A percentile compares a stretch with the other conserved stretches of the same genome.
Conservation (phyloP, 106 monocot species). For the Dendrobium nobile region DNA sequence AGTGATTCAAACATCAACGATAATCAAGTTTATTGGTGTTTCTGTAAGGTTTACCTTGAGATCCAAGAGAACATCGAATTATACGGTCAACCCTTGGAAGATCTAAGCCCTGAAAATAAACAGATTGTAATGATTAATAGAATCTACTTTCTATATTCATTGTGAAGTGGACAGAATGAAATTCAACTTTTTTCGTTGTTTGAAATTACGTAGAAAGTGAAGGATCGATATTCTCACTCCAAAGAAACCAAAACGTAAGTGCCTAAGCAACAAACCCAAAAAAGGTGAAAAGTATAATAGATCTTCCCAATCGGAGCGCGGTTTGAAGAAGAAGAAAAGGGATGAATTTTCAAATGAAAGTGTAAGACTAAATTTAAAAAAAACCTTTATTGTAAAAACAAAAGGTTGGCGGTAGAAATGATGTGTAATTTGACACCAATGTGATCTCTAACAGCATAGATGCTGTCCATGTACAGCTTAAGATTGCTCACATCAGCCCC, state of each 20-base stretch:
- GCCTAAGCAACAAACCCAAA: not conserved
- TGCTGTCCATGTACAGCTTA: not conserved
- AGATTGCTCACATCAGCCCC: not conserved
- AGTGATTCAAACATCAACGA: not conserved
- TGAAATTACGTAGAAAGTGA: not conserved
- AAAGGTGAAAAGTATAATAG: not conserved
- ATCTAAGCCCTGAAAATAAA: conserved; percentile 56
- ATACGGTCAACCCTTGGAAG: conserved; percentile 87
- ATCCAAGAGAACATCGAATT: conserved; percentile 82
- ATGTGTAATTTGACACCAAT: not conserved
- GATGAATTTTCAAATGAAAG: not conserved
- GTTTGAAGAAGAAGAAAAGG: not conserved
- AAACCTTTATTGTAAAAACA: not conserved
- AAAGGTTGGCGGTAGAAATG: not conserved
- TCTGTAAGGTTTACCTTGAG: conserved; percentile 44
- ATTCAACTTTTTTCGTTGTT: not conserved
- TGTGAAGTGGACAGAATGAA: not conserved
- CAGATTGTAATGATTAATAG: not conserved
- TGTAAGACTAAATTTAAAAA: not conserved
- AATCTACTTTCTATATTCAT: not conserved
- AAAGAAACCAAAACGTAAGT: not conserved
- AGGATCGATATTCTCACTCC: not conserved
- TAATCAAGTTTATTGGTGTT: not conserved
- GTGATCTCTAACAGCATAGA: not conserved
- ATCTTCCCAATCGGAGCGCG: no score